A percentile compares a stretch with the other conserved stretches of the same genome.
phyloP scores from a whole-genome alignment of 1,139 yeast genomes.

The Pichia sp. region DNA sequence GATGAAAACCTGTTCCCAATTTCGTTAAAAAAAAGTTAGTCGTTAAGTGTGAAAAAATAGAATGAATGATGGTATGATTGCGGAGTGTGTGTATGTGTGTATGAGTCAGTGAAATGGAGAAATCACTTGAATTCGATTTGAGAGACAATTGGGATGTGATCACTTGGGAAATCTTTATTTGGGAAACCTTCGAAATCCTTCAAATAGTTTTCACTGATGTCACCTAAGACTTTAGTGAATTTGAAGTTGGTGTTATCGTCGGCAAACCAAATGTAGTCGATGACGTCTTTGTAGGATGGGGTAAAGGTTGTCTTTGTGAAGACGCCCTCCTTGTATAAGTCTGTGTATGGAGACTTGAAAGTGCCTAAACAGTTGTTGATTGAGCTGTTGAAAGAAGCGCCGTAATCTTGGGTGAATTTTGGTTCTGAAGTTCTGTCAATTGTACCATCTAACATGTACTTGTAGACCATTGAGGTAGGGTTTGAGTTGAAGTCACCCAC shows the following conservation, averaged over 20 bases:
- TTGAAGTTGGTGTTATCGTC: constrained; percentile 30
- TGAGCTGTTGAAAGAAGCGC: constrained; percentile 24
- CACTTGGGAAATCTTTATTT: constrained; percentile 43
- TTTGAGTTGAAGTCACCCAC: constrained; percentile 56
- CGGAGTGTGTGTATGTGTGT: too few species aligned
- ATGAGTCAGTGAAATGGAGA: too few species aligned
- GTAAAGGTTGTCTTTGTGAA: constrained; percentile 53
- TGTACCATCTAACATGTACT: constrained; percentile 40
- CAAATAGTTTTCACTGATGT: constrained; percentile 27
- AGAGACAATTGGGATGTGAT: constrained; percentile 40
- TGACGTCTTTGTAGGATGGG: constrained; percentile 46
- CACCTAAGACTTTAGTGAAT: constrained; percentile 34
- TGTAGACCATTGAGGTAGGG: constrained; percentile 47
- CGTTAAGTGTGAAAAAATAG: too few species aligned
- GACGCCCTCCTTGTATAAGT: constrained; percentile 22
- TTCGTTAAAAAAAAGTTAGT: too few species aligned
- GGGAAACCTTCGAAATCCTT: constrained; percentile 37
- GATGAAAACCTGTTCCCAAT: background rate
- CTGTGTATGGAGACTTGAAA: constrained; percentile 31
- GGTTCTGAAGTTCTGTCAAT: constrained; percentile 11
- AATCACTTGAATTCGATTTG: constrained; percentile 25
- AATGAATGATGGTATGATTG: too few species aligned
- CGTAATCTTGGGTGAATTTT: constrained; percentile 21
- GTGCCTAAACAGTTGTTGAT: constrained; percentile 25
- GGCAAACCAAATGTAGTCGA: constrained; percentile 61